phyloP scores from a whole-genome alignment of 1,139 yeast genomes.

The Zygoascus sp. region DNA sequence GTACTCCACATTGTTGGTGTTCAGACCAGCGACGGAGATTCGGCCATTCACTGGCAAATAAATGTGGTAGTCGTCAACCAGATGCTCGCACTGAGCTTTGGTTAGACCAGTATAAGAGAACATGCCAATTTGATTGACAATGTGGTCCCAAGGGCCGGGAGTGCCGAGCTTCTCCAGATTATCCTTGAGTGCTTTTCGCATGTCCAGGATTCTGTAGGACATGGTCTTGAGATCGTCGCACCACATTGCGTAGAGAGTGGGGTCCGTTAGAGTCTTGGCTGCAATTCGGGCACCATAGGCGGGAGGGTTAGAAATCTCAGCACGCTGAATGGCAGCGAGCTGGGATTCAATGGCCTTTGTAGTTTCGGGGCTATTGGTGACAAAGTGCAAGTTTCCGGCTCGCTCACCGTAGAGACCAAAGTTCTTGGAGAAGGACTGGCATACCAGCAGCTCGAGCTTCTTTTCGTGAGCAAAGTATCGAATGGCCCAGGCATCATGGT shows the following conservation, averaged over 20 bases:
- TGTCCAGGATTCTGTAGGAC: slow-evolving; percentile 70
- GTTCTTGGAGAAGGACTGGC: slow-evolving; percentile 94
- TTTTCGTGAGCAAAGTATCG: slow-evolving; percentile 39
- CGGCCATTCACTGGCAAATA: slow-evolving; percentile 89
- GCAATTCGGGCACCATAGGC: slow-evolving; percentile 91
- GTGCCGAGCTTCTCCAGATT: slow-evolving; percentile 55
- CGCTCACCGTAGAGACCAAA: slow-evolving; percentile 97
- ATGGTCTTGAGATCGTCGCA: slow-evolving; percentile 67
- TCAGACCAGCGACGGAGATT: slow-evolving; percentile 86
- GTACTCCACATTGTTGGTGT: slow-evolving; percentile 72
- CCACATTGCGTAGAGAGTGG: slow-evolving; percentile 68
- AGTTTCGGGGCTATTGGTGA: slow-evolving; percentile 32
- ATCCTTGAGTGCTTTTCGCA: slow-evolving; percentile 49
- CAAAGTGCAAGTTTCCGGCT: slow-evolving; percentile 78
- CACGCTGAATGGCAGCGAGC: slow-evolving; percentile 72
- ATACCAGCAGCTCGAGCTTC: slow-evolving; percentile 55
- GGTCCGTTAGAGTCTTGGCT: slow-evolving; percentile 62
- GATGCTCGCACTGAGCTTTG: slow-evolving; percentile 61
- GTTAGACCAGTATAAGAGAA: slow-evolving; percentile 85
- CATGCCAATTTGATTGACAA: slow-evolving; percentile 92
- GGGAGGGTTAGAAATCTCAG: slow-evolving; percentile 91
- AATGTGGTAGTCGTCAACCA: slow-evolving; percentile 69
- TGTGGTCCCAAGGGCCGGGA: slow-evolving; percentile 77
- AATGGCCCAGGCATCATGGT: slow-evolving; percentile 48
- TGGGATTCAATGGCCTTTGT: slow-evolving; percentile 62